These are phyloP conservation scores for Bryum argenteum DNA, from an alignment of 225 moss, liverwort and hornwort genomes.

Conservation along the genomic window DNA sequence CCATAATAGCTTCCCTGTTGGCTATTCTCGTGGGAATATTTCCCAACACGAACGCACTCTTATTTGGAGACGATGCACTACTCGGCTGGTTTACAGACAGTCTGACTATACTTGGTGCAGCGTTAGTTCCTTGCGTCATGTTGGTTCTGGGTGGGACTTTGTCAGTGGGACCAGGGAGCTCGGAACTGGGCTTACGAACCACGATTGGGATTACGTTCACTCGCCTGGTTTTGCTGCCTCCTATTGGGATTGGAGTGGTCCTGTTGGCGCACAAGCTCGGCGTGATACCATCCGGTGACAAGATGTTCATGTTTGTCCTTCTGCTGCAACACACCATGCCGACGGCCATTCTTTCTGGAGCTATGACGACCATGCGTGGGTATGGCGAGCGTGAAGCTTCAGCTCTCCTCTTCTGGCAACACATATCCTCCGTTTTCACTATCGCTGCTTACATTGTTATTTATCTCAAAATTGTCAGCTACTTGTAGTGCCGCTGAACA, in stretches of 20 bases:
- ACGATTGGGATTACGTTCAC: slow-evolving; percentile 76
- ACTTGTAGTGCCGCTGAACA: slow-evolving; percentile 20
- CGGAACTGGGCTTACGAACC: slow-evolving; percentile 67
- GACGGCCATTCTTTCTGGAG: slow-evolving; percentile 83
- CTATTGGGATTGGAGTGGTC: slow-evolving; percentile 74
- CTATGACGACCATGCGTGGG: slow-evolving; percentile 87
- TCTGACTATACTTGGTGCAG: slow-evolving; percentile 74
- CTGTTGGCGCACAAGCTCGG: slow-evolving; percentile 58
- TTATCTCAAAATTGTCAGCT: slow-evolving; percentile 61
- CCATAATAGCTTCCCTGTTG: slow-evolving; percentile 78
- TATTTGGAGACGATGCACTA: slow-evolving; percentile 74
- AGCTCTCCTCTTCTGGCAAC: slow-evolving; percentile 84
- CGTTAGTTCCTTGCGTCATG: slow-evolving; percentile 88
- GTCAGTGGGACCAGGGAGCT: slow-evolving; percentile 73
- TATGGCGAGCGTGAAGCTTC: slow-evolving; percentile 79
- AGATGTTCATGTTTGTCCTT: slow-evolving; percentile 83
- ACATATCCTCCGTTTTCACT: slow-evolving; percentile 61
- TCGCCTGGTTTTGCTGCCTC: slow-evolving; percentile 73
- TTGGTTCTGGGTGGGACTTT: slow-evolving; percentile 86
- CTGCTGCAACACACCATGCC: slow-evolving; percentile 90
- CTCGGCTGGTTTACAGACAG: slow-evolving; percentile 83
- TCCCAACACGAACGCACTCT: slow-evolving; percentile 54
- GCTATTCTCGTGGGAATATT: slow-evolving; percentile 73
- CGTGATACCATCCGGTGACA: slow-evolving; percentile 58
- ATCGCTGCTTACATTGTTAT: slow-evolving; percentile 64